Evolutionary conservation across 208 protist species (phyloP).

Genomic region (Entamoeba dispar): DNA sequence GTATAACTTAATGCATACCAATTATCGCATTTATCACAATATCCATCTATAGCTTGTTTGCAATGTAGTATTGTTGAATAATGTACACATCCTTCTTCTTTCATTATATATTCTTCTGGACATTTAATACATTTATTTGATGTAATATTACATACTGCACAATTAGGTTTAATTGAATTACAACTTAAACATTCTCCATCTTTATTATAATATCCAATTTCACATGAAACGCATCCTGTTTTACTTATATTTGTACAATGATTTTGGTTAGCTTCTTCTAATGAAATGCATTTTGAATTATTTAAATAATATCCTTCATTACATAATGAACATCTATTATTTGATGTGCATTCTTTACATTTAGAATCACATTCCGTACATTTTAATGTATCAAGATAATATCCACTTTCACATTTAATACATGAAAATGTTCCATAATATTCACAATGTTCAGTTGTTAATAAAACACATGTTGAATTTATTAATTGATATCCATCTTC

Average conservation of each 20-base stretch:
- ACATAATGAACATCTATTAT: not conserved
- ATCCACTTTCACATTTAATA: not conserved
- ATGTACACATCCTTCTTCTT: not conserved
- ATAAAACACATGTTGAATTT: not conserved
- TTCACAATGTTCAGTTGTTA: not conserved
- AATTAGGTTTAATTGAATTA: not conserved
- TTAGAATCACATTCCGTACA: not conserved
- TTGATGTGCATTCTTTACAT: not conserved
- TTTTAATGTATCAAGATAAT: not conserved
- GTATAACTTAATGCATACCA: not conserved
- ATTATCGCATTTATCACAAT: not conserved
- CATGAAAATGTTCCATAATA: not conserved
- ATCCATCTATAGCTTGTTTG: not conserved
- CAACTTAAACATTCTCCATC: not conserved
- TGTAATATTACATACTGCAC: not conserved
- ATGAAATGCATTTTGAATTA: not conserved
- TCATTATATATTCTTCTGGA: not conserved
- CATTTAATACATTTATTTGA: not conserved
- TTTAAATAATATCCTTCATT: not conserved
- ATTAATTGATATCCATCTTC: not conserved
- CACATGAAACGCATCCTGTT: not conserved
- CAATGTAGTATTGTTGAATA: not conserved
- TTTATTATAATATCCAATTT: not conserved
- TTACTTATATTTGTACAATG: not conserved
- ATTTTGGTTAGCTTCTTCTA: not conserved